A percentile compares a stretch with the other conserved stretches of the same genome.
These are phyloP conservation scores for Amanita muscaria DNA, from an alignment of 768 basidiomycete species.

Conservation along the genomic window DNA sequence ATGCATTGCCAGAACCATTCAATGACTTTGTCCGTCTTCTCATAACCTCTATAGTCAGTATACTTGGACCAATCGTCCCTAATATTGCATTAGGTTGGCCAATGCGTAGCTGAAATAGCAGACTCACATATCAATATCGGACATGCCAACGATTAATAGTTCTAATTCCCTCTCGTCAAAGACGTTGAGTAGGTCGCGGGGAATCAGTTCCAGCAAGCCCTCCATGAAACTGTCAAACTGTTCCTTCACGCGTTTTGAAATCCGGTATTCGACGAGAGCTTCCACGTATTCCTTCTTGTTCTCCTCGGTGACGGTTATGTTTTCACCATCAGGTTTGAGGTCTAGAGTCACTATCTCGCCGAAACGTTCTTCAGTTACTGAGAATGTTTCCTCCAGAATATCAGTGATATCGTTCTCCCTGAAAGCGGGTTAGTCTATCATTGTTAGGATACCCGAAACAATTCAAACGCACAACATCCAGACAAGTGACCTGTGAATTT, in stretches of 20 bases:
- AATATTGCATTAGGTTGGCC: conserved; percentile 8
- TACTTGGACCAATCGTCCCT: conserved; percentile 92
- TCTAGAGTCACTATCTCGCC: conserved; percentile 64
- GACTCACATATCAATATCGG: conserved; percentile 78
- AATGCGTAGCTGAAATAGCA: background rate
- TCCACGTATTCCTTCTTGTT: conserved; percentile 79
- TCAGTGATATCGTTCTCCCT: conserved; percentile 74
- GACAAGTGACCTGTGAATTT: conserved; percentile 56
- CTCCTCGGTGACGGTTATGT: conserved; percentile 56
- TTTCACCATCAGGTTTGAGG: conserved; percentile 52
- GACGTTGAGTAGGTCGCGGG: conserved; percentile 75
- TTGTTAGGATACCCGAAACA: background rate
- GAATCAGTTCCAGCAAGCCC: conserved; percentile 79
- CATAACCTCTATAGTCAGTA: conserved; percentile 86
- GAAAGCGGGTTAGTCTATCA: conserved; percentile 1
- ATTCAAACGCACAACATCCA: conserved; percentile 69
- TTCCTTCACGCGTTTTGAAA: conserved; percentile 69
- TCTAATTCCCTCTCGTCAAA: conserved; percentile 90
- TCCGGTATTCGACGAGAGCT: conserved; percentile 73
- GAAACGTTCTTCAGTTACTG: conserved; percentile 64
- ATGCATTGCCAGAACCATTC: conserved; percentile 97
- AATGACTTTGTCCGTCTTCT: conserved; percentile 80
- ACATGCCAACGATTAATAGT: conserved; percentile 86
- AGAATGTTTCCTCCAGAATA: conserved; percentile 66
- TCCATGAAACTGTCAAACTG: conserved; percentile 84